phyloP scores from a whole-genome alignment of 2,329 filamentous ascomycete species.

The Madurella fahalii region DNA sequence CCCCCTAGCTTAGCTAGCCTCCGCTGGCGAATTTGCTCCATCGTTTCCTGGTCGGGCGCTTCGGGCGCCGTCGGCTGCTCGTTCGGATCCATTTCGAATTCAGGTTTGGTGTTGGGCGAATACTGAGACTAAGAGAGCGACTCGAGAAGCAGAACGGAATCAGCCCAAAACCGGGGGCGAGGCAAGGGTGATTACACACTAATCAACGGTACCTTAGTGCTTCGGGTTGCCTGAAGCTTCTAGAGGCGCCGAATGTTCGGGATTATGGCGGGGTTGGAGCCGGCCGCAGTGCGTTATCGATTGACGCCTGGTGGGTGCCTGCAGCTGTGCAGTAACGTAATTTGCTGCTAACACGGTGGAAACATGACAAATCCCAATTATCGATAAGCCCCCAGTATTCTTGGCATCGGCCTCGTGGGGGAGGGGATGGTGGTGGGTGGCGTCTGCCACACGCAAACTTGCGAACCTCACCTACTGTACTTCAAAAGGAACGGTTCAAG shows the following conservation, averaged over 20 bases:
- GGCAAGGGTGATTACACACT: not conserved
- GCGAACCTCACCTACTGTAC: too few species aligned
- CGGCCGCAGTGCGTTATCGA: not conserved
- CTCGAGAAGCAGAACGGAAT: not conserved
- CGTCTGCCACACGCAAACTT: too few species aligned
- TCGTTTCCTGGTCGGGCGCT: slow-evolving; percentile 55
- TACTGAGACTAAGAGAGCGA: not conserved
- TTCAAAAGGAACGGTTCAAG: not conserved
- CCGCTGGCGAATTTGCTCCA: slow-evolving; percentile 53
- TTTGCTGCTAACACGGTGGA: not conserved
- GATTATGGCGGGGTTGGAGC: slow-evolving; percentile 7
- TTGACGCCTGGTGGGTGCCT: not conserved
- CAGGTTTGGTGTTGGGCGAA: not conserved
- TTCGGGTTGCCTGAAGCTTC: not conserved
- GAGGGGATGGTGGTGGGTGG: too few species aligned
- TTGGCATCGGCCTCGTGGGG: too few species aligned
- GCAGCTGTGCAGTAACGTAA: not conserved
- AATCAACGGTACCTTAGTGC: not conserved
- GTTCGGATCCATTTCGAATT: slow-evolving; percentile 43
- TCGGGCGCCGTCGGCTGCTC: slow-evolving; percentile 38
- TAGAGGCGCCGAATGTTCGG: not conserved
- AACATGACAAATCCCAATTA: not conserved
- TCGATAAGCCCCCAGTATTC: not conserved
- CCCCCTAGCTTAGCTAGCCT: slow-evolving; percentile 49
- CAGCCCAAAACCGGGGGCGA: not conserved